Percentiles rank a stretch among this genome's conserved stretches.
These are phyloP conservation scores for Phytophthora chlamydospora DNA, from an alignment of 352 stramenopile species.

Conservation along the genomic window DNA sequence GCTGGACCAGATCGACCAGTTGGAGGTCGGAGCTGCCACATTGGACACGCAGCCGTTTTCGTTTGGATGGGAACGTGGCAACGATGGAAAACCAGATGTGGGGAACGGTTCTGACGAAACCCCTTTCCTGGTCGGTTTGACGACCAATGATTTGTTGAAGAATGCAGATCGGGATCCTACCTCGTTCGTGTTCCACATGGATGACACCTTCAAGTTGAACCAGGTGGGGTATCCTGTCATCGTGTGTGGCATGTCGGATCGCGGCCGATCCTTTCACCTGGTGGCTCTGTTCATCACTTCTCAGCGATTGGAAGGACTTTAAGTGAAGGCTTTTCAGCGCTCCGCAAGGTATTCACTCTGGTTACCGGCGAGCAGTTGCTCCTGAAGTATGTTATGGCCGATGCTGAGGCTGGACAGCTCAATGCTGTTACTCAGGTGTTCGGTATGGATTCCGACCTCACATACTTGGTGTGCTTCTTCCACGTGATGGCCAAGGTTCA, in stretches of 20 bases:
- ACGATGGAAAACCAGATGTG: not conserved
- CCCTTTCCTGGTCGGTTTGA: constrained; percentile 7
- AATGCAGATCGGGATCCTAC: not conserved
- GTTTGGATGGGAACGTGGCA: not conserved
- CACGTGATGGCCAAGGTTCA: constrained; percentile 31
- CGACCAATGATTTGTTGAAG: not conserved
- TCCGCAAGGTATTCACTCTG: not conserved
- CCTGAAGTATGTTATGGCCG: not conserved
- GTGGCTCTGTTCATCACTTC: constrained; percentile 20
- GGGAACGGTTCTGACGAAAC: constrained; percentile 8
- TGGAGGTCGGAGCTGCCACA: not conserved
- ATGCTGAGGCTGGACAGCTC: constrained; percentile 2
- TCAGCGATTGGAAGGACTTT: not conserved
- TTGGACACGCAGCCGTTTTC: constrained; percentile 1
- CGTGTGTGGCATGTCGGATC: constrained; percentile 23
- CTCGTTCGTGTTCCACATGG: constrained; percentile 24
- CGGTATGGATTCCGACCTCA: constrained; percentile 6
- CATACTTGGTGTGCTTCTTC: constrained; percentile 36
- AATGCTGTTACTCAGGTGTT: constrained; percentile 3
- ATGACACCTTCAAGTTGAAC: constrained; percentile 28
- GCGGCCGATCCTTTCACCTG: constrained; percentile 15
- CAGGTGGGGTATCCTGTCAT: constrained; percentile 18
- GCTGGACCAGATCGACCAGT: not conserved
- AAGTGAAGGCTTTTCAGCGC: not conserved
- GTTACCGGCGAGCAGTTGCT: not conserved